A percentile compares a stretch with the other conserved stretches of the same genome.
Evolutionary conservation across 345 rosid genomes (phyloP).

Genomic region (Mallotus nudiflorus): DNA sequence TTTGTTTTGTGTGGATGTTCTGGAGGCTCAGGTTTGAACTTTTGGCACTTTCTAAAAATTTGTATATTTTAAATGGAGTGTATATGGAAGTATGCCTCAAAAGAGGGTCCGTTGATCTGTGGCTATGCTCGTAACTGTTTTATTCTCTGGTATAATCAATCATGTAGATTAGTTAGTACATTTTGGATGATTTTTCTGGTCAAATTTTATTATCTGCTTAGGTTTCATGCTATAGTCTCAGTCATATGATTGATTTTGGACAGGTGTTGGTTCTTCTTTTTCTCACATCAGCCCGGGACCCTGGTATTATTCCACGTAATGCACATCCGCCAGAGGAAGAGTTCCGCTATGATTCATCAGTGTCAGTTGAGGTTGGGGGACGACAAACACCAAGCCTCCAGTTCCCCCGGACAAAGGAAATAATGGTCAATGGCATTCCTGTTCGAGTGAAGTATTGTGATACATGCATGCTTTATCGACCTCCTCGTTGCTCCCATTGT

Average conservation of each 20-base stretch:
- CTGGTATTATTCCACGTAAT: slow-evolving; percentile 91
- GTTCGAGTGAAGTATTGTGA: slow-evolving; percentile 93
- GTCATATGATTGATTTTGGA: slow-evolving; percentile 32
- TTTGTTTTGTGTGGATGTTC: neutral
- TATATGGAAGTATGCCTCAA: neutral
- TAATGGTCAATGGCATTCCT: slow-evolving; percentile 70
- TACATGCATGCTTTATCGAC: slow-evolving; percentile 97
- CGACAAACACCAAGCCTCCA: slow-evolving; percentile 89
- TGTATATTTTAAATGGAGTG: neutral
- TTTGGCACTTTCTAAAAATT: neutral
- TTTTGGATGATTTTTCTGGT: neutral
- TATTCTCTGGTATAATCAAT: neutral
- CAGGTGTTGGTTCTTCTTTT: slow-evolving; percentile 85
- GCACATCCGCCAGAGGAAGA: slow-evolving; percentile 96
- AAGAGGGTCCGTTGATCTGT: neutral
- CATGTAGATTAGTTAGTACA: neutral
- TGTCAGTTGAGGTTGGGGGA: slow-evolving; percentile 60
- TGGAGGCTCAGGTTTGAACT: neutral
- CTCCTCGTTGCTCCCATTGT: slow-evolving; percentile 98
- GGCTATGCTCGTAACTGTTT: neutral
- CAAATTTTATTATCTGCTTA: neutral
- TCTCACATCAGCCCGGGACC: slow-evolving; percentile 90
- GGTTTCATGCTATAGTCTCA: slow-evolving; percentile 17
- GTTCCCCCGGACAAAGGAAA: slow-evolving; percentile 89
- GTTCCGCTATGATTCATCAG: slow-evolving; percentile 58